Evolutionary conservation across 1,284 basidiomycete genomes (phyloP).

Genomic region (Cryptococcus wingfieldii): DNA sequence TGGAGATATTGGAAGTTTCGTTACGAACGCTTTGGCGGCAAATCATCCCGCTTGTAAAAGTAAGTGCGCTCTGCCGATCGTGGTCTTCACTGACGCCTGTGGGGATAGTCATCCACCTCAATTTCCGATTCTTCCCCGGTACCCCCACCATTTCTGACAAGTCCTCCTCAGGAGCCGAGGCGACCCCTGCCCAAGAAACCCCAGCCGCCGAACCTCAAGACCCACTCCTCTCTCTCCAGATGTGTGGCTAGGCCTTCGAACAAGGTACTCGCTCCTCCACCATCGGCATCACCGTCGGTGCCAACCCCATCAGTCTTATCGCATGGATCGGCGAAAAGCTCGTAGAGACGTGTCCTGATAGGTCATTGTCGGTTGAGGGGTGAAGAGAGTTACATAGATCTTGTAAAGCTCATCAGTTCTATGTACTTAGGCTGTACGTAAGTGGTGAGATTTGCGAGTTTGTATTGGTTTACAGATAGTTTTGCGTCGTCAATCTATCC

Average conservation of each 20-base stretch:
- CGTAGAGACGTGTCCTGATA: constrained; percentile 42
- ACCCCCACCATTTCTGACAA: not conserved
- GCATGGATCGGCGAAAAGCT: constrained; percentile 52
- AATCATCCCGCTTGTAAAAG: constrained; percentile 26
- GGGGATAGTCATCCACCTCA: not conserved
- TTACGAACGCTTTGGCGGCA: constrained; percentile 23
- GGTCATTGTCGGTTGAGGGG: constrained; percentile 24
- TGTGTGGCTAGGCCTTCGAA: constrained; percentile 20
- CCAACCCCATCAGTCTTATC: constrained; percentile 46
- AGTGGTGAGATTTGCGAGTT: constrained; percentile 43
- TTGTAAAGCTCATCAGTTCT: too few relatives aligned
- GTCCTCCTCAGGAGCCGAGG: constrained; percentile 3
- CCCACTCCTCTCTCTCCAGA: not conserved
- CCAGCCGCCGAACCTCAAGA: constrained; percentile 1
- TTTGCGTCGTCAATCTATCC: constrained; percentile 48
- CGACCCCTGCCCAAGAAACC: constrained; percentile 21
- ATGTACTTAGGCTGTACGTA: too few relatives aligned
- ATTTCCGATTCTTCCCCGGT: not conserved
- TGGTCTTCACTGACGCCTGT: too few relatives aligned
- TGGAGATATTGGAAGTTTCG: constrained; percentile 41
- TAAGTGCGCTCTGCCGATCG: not conserved
- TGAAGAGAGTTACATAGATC: too few relatives aligned
- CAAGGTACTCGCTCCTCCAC: constrained; percentile 47
- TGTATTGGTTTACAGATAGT: constrained; percentile 50
- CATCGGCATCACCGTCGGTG: constrained; percentile 43